Conservation (phyloP, 2,329 filamentous ascomycete genomes). For the Simplicillium aogashimaense region DNA sequence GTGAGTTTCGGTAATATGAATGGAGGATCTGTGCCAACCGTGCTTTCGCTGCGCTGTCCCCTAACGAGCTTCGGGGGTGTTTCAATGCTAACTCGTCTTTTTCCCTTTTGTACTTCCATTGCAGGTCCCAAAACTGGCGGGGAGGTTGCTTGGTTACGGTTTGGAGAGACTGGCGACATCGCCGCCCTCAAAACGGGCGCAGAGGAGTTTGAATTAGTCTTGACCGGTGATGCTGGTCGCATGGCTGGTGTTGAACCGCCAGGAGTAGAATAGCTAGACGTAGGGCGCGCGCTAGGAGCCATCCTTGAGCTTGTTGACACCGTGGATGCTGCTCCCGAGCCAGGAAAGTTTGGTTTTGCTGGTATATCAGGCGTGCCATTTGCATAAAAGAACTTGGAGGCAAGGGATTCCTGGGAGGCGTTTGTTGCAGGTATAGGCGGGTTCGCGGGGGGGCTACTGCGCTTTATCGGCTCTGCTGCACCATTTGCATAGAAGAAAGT, state of each 20-base stretch:
- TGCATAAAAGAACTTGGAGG: conserved; percentile 66
- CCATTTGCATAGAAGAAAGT: conserved; percentile 51
- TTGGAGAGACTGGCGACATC: conserved; percentile 13
- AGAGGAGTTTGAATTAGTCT: conserved; percentile 18
- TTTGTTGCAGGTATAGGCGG: conserved; percentile 18
- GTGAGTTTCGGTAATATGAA: conserved; percentile 22
- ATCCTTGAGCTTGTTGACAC: conserved; percentile 35
- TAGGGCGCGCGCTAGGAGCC: conserved; percentile 25
- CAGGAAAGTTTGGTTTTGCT: conserved; percentile 21
- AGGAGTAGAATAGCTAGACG: conserved; percentile 18
- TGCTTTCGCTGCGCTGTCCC: conserved; percentile 31
- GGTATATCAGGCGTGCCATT: conserved; percentile 48
- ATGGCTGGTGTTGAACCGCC: conserved; percentile 15
- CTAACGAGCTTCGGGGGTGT: conserved; percentile 22
- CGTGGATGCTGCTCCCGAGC: conserved; percentile 32
- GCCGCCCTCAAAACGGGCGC: conserved; percentile 11
- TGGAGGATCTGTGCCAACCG: conserved; percentile 24
- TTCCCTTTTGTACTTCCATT: conserved; percentile 14
- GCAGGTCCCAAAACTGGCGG: conserved; percentile 24
- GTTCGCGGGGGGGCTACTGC: conserved; percentile 13
- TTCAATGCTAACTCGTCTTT: conserved; percentile 33
- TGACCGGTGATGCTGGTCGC: conserved; percentile 43
- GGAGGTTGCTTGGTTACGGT: conserved; percentile 22
- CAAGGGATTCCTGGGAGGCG: conserved; percentile 25
- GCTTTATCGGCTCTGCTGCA: conserved; percentile 27